These are phyloP conservation scores for Comarum palustre DNA, from an alignment of 306 rosid genomes.

Conservation along the genomic window DNA sequence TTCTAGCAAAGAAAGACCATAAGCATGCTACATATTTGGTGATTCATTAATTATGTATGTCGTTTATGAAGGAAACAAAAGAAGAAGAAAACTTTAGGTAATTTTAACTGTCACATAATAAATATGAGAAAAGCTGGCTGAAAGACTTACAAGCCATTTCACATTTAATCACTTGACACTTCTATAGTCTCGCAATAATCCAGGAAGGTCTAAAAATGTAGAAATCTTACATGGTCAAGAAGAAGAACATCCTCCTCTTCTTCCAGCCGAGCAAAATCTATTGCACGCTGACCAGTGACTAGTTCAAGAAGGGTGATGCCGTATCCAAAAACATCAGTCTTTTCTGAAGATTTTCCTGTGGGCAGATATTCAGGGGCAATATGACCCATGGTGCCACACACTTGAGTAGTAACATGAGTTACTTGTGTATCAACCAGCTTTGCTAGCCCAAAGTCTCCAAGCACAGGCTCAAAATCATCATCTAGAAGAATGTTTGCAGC, in stretches of 20 bases:
- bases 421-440: conserved; percentile 64
- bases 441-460: conserved; percentile 90
- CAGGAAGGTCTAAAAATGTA: conserved; percentile 3
- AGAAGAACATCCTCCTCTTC: conserved; percentile 94
- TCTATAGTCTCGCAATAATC: neutral
- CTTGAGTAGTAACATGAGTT: conserved; percentile 94
- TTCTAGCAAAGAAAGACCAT: neutral
- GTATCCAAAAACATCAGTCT: conserved; percentile 89
- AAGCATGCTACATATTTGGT: neutral
- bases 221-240: conserved; percentile 72
- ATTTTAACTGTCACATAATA: too few species aligned
- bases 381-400: conserved; percentile 96
- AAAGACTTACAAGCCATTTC: neutral
- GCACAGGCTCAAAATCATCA: conserved; percentile 80
- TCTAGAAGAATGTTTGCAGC: conserved; percentile 91
- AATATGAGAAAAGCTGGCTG: neutral
- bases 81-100: too few species aligned
- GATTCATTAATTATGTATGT: neutral
- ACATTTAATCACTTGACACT: neutral
- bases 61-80: neutral
- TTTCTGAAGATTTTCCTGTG: conserved; percentile 87
- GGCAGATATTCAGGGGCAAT: conserved; percentile 93
- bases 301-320: conserved; percentile 94
- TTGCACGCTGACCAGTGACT: conserved; percentile 84
- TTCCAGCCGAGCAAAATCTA: conserved; percentile 78